Conservation (phyloP, 768 basidiomycete species). For the Boletus subparvulus region DNA sequence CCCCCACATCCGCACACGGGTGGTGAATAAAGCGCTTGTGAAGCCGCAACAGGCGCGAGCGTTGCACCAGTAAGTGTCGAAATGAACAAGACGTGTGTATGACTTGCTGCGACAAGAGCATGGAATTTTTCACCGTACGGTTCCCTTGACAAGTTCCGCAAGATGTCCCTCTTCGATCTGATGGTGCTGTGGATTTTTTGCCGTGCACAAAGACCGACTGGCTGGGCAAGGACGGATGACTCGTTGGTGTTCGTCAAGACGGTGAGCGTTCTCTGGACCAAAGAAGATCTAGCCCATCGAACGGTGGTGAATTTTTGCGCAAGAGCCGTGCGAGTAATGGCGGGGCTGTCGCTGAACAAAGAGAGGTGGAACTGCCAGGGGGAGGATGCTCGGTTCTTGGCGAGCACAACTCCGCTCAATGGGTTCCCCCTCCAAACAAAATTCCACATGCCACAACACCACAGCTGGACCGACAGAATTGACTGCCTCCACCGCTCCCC, state of each 20-base stretch:
- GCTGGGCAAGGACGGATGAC: neutral
- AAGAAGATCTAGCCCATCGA: neutral
- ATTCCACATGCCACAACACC: constrained; percentile 13
- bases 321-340: constrained; percentile 12
- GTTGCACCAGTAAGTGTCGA: constrained; percentile 24
- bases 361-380: no score
- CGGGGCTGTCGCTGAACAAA: neutral
- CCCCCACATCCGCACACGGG: neutral
- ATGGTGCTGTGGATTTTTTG: constrained; percentile 7
- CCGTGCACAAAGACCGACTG: neutral
- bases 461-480: no score
- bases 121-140: constrained; percentile 30
- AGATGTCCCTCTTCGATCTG: constrained; percentile 4
- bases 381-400: neutral
- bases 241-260: constrained; percentile 8
- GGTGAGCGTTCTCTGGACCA: constrained; percentile 3
- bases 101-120: constrained; percentile 22
- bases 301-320: neutral
- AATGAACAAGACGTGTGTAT: constrained; percentile 19
- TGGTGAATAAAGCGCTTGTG: constrained; percentile 15
- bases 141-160: constrained; percentile 9
- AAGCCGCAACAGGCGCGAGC: constrained; percentile 17
- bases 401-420: constrained; percentile 21
- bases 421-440: constrained; percentile 7
- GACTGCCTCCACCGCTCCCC: no score